phyloP scores from a whole-genome alignment of 169 alveolate species.

The Plasmodium gallinaceum region DNA sequence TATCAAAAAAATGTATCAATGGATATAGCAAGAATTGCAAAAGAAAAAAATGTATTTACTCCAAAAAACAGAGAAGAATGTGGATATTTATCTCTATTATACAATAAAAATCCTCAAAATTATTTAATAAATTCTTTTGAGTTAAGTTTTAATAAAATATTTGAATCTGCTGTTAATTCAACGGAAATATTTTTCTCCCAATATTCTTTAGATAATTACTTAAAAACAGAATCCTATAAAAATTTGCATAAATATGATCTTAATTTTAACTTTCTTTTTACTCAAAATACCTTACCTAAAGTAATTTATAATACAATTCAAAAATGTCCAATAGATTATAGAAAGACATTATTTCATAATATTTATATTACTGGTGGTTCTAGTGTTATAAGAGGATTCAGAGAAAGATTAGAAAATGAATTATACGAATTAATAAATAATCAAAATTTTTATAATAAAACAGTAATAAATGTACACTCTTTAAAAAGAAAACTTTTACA shows the following conservation, averaged over 20 bases:
- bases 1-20: conserved; percentile 55
- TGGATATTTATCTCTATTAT: conserved; percentile 65
- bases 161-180: conserved; percentile 62
- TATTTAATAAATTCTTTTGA: conserved; percentile 59
- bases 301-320: conserved; percentile 53
- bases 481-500: conserved; percentile 47
- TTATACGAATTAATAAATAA: conserved; percentile 41
- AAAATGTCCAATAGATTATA: conserved; percentile 68
- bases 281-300: conserved; percentile 40
- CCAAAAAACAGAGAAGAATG: conserved; percentile 67
- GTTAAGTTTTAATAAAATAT: conserved; percentile 55
- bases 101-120: conserved; percentile 37
- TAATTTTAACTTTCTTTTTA: conserved; percentile 24
- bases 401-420: conserved; percentile 72
- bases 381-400: conserved; percentile 65
- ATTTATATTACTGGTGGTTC: conserved; percentile 70
- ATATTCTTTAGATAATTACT: conserved; percentile 40
- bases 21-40: conserved; percentile 69
- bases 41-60: conserved; percentile 66
- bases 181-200: conserved; percentile 74
- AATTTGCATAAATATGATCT: conserved; percentile 40
- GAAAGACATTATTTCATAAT: conserved; percentile 42
- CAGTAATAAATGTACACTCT: conserved; percentile 35
- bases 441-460: conserved; percentile 34
- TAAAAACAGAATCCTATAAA: conserved; percentile 68